Conservation (phyloP, 78 protist species). For the Diacronema lutheri region DNA sequence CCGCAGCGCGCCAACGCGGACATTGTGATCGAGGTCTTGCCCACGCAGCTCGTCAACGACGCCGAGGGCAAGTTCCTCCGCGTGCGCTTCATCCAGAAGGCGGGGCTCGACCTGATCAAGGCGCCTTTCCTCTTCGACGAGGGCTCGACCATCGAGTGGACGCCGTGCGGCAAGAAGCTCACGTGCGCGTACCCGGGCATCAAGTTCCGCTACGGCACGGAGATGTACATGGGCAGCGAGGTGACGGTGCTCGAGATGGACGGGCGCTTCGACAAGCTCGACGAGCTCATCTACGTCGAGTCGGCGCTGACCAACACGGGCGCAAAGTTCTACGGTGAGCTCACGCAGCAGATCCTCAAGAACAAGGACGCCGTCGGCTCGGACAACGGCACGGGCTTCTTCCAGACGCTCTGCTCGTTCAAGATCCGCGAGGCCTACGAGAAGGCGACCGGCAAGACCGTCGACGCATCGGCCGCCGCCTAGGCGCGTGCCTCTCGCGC, state of each 20-base stretch:
- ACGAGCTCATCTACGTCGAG: constrained; percentile 48
- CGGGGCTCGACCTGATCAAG: neutral
- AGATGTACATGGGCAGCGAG: constrained; percentile 7
- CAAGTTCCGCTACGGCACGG: neutral
- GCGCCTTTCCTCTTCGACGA: constrained; percentile 33
- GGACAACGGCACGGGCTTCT: constrained; percentile 49
- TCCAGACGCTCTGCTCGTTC: constrained; percentile 40
- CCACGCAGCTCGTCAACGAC: constrained; percentile 3
- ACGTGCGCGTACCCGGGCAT: constrained; percentile 11
- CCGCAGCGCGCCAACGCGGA: constrained; percentile 50
- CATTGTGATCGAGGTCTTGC: constrained; percentile 8
- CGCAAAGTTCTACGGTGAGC: constrained; percentile 46
- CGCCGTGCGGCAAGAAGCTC: constrained; percentile 5
- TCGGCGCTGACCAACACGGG: constrained; percentile 9
- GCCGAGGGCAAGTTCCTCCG: neutral
- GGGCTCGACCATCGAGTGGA: constrained; percentile 22
- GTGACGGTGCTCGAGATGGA: constrained; percentile 41
- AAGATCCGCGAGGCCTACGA: constrained; percentile 50
- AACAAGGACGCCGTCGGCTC: constrained; percentile 45
- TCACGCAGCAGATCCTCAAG: constrained; percentile 45
- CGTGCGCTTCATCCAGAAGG: constrained; percentile 20
- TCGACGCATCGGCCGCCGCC: too few relatives aligned
- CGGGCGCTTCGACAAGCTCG: constrained; percentile 34
- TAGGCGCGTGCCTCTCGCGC: too few relatives aligned
- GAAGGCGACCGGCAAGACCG: neutral